Percentiles rank a stretch among this genome's conserved stretches.
These are phyloP conservation scores for Penicillium waksmanii DNA, from an alignment of 495 filamentous ascomycete species.

Conservation along the genomic window DNA sequence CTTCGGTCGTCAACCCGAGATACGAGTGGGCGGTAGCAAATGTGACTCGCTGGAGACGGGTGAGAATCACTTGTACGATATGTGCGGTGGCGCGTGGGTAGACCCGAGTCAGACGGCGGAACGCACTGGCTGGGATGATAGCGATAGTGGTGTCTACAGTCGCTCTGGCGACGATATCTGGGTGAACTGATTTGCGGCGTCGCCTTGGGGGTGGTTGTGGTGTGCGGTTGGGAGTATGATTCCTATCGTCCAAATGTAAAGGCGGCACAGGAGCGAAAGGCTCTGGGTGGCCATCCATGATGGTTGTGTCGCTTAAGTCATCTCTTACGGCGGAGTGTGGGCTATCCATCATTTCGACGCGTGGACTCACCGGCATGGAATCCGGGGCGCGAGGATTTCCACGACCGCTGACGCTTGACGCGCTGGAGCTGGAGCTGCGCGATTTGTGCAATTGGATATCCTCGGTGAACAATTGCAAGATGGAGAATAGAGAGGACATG, in stretches of 20 bases:
- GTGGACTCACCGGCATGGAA: slow-evolving; percentile 50
- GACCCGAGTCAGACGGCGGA: slow-evolving; percentile 88
- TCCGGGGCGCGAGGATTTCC: slow-evolving; percentile 44
- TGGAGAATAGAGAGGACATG: slow-evolving; percentile 98
- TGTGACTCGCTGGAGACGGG: slow-evolving; percentile 90
- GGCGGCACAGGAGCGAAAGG: slow-evolving; percentile 66
- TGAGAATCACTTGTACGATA: slow-evolving; percentile 96
- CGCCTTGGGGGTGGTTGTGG: slow-evolving; percentile 25
- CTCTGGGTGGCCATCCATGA: slow-evolving; percentile 25
- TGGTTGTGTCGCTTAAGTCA: slow-evolving; percentile 18
- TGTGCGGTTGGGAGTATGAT: slow-evolving; percentile 25
- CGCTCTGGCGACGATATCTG: slow-evolving; percentile 95
- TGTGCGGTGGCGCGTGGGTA: slow-evolving; percentile 96
- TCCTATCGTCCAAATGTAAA: slow-evolving; percentile 66
- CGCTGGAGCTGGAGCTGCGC: slow-evolving; percentile 45
- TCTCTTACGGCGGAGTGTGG: slow-evolving; percentile 34
- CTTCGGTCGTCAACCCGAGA: slow-evolving; percentile 86
- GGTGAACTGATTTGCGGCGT: slow-evolving; percentile 78
- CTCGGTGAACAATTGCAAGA: slow-evolving; percentile 94
- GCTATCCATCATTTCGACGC: slow-evolving; percentile 38
- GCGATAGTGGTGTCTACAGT: slow-evolving; percentile 97
- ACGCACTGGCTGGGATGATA: slow-evolving; percentile 95
- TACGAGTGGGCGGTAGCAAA: slow-evolving; percentile 93
- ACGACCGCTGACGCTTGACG: slow-evolving; percentile 37
- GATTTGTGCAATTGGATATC: slow-evolving; percentile 78